Base-by-base conservation (phyloP, 331 rosid species). In the Telfairia occidentalis region DNA sequence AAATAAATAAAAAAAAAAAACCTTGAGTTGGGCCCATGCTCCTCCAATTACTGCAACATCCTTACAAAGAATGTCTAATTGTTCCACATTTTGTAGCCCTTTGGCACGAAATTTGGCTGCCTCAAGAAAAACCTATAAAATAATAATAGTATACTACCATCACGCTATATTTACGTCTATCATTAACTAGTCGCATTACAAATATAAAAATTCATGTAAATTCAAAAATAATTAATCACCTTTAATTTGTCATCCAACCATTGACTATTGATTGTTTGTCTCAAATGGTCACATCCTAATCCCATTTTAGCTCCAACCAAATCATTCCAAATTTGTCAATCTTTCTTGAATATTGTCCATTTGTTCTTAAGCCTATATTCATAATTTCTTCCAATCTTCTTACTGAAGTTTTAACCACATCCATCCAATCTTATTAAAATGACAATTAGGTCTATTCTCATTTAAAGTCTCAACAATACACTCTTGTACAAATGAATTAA, bases 341-440 rank as follows among this genome's bases (percentile, higher is more conserved):
- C 70, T 34, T 3, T 61, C 45, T 34, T 61, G 45, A 61, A 26
- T 3, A 13, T 32, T 19, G 70, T 61, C 70, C 70, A 61, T 61
- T 61, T 61, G 45, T 61, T 61, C 28, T 61, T 61, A 19, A 61
- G 70, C 24, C 18, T 61, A 45, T 61, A 61, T 8, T 26, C 70
- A n/a, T 61, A 61, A 16, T 61, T 61, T 61, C 70, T 61, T 61
- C 70, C 70, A 0, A 45, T 61, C 70, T 34, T 34, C 18, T 18
- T 26, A 61, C 32, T 8, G 70, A 61, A 61, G 70, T 61, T 61
- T 61, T 61, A 34, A 61, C 70, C 23, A 61, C 70, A 61, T 61
- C 70, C 70, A 61, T 61, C 70, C 70, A 34, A 34, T 34, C 7
- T 61, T 61, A 7, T 26, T 61, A 61, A 61, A 61, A 34, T 61